A percentile compares a stretch with the other conserved stretches of the same genome.
Evolutionary conservation across 768 basidiomycete species (phyloP).

Genomic region (Tricholoma matsutake): DNA sequence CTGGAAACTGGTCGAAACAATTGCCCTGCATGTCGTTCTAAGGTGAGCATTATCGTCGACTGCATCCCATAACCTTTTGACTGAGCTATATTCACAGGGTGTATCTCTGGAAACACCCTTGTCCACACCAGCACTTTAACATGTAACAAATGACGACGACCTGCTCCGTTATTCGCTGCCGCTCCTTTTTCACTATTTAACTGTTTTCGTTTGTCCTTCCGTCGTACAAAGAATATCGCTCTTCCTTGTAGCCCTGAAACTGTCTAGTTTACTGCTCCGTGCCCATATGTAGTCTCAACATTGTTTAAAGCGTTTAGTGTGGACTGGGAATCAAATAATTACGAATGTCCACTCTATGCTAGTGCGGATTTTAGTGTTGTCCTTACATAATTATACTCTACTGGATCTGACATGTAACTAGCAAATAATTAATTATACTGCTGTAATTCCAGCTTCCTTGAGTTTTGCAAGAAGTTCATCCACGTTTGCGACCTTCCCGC

Average conservation of each 20-base stretch:
- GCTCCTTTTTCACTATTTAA: not conserved
- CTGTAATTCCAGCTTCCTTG: constrained; percentile 75
- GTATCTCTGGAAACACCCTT: constrained; percentile 24
- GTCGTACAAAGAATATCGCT: not conserved
- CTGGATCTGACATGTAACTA: too few relatives aligned
- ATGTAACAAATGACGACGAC: not conserved
- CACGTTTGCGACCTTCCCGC: constrained; percentile 86
- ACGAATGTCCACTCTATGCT: not conserved
- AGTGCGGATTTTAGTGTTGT: too few relatives aligned
- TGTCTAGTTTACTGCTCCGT: not conserved
- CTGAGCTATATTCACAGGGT: constrained; percentile 20
- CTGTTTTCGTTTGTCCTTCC: not conserved
- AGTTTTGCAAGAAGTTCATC: constrained; percentile 89
- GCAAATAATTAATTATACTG: constrained; percentile 21
- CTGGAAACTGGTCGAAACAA: constrained; percentile 82
- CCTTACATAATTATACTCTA: too few relatives aligned
- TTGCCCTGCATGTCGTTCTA: constrained; percentile 87
- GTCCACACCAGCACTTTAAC: not conserved
- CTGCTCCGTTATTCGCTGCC: not conserved
- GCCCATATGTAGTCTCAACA: not conserved
- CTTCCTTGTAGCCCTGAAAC: not conserved
- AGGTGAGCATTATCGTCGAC: constrained; percentile 40
- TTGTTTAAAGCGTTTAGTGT: not conserved
- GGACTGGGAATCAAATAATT: not conserved
- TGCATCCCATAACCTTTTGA: not conserved